Evolutionary conservation across 2,329 filamentous ascomycete species (phyloP).

Genomic region (Cladosporium sp.): DNA sequence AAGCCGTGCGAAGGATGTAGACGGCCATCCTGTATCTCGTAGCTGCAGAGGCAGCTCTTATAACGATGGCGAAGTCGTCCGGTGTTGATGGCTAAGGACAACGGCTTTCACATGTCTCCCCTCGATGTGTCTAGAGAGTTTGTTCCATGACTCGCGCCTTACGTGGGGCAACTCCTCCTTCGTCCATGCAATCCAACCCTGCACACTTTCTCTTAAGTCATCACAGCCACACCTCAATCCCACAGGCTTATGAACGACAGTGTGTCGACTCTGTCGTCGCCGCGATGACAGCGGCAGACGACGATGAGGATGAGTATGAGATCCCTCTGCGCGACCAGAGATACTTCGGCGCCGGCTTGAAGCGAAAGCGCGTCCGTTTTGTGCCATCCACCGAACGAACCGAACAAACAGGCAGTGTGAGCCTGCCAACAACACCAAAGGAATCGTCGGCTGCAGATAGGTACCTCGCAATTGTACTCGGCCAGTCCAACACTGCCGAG

Average conservation of each 20-base stretch:
- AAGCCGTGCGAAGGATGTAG: constrained; percentile 57
- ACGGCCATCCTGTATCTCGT: constrained; percentile 62
- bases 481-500: constrained; percentile 22
- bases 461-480: constrained; percentile 69
- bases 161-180: not conserved
- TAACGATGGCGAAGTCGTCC: not conserved
- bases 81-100: not conserved
- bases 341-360: constrained; percentile 64
- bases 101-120: constrained; percentile 9
- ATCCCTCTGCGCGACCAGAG: constrained; percentile 61
- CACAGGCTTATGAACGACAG: not conserved
- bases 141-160: not conserved
- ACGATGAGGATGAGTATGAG: constrained; percentile 58
- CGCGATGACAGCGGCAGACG: constrained; percentile 6
- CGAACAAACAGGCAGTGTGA: constrained; percentile 1
- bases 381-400: constrained; percentile 49
- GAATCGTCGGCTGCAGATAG: constrained; percentile 51
- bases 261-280: not conserved
- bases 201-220: not conserved
- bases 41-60: constrained; percentile 9
- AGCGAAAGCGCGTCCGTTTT: constrained; percentile 62
- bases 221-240: not conserved
- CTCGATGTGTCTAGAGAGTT: not conserved
- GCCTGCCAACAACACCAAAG: constrained; percentile 25
- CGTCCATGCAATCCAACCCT: not conserved